Evolutionary conservation across 108 stramenopile species (phyloP).

Genomic region (Bacterosira constricta): DNA sequence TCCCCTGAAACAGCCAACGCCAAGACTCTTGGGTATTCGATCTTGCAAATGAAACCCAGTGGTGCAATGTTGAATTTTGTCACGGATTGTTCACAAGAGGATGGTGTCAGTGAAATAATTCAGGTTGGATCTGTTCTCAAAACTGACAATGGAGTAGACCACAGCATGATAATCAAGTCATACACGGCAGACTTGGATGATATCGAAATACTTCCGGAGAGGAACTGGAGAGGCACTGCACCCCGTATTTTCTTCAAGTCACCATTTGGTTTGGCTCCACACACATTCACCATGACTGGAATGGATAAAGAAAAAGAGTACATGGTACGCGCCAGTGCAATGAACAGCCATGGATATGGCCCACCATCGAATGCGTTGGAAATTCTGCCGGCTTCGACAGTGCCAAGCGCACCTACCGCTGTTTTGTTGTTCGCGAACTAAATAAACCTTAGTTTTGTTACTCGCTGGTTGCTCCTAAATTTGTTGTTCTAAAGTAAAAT

Average conservation of each 20-base stretch:
- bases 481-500: too few relatives aligned
- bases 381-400: slow-evolving; percentile 22
- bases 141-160: slow-evolving; percentile 22
- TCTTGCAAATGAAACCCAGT: slow-evolving; percentile 9
- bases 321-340: slow-evolving; percentile 36
- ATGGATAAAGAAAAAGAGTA: slow-evolving; percentile 19
- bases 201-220: slow-evolving; percentile 30
- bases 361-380: slow-evolving; percentile 19
- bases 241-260: slow-evolving; percentile 37
- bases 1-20: slow-evolving; percentile 24
- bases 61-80: slow-evolving; percentile 1
- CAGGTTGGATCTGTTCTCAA: slow-evolving; percentile 24
- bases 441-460: too few relatives aligned
- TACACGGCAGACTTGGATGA: slow-evolving; percentile 29
- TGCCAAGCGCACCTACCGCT: slow-evolving; percentile 16
- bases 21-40: slow-evolving; percentile 13
- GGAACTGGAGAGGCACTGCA: slow-evolving; percentile 48
- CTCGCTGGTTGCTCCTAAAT: too few relatives aligned
- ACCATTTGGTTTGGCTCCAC: slow-evolving; percentile 27
- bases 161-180: slow-evolving; percentile 41
- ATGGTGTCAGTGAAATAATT: slow-evolving; percentile 17
- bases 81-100: slow-evolving; percentile 17
- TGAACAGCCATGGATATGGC: slow-evolving; percentile 41
- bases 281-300: slow-evolving; percentile 14
- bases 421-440: slow-evolving; percentile 21